phyloP scores from a whole-genome alignment of 768 basidiomycete genomes.

The Suillus occidentalis region DNA sequence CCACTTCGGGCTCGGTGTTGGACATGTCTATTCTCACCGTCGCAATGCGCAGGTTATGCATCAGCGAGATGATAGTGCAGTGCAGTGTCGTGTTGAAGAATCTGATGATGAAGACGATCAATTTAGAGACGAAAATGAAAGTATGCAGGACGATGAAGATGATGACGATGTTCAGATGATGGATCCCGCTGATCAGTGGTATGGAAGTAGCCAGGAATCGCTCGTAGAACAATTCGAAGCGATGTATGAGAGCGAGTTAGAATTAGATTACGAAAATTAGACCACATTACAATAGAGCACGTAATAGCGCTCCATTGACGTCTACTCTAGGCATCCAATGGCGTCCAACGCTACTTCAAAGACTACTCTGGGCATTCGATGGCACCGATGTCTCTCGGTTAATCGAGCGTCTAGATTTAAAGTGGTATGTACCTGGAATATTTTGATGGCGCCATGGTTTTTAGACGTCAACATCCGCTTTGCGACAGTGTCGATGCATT shows the following conservation, averaged over 20 bases:
- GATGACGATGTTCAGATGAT: not conserved
- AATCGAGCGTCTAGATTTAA: not conserved
- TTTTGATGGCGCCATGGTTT: not conserved
- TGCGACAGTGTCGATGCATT: not conserved
- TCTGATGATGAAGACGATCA: not conserved
- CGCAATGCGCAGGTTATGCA: not conserved
- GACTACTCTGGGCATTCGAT: too few species aligned
- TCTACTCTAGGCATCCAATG: not conserved
- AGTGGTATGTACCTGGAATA: not conserved
- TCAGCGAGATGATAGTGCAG: not conserved
- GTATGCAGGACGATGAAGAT: too few species aligned
- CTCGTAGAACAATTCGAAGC: not conserved
- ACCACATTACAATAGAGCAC: not conserved
- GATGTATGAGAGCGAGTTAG: not conserved
- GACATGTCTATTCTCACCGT: slow-evolving; percentile 1
- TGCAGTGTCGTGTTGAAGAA: too few species aligned
- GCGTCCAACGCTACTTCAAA: too few species aligned
- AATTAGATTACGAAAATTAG: not conserved
- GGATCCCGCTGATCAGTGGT: too few species aligned
- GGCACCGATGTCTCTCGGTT: not conserved
- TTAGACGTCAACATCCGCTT: too few species aligned
- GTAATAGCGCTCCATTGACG: not conserved
- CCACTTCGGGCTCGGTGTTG: slow-evolving; percentile 2
- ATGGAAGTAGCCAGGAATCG: too few species aligned
- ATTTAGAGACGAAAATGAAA: not conserved